phyloP scores from a whole-genome alignment of 2,329 filamentous ascomycete species.

The Cytospora piceae region DNA sequence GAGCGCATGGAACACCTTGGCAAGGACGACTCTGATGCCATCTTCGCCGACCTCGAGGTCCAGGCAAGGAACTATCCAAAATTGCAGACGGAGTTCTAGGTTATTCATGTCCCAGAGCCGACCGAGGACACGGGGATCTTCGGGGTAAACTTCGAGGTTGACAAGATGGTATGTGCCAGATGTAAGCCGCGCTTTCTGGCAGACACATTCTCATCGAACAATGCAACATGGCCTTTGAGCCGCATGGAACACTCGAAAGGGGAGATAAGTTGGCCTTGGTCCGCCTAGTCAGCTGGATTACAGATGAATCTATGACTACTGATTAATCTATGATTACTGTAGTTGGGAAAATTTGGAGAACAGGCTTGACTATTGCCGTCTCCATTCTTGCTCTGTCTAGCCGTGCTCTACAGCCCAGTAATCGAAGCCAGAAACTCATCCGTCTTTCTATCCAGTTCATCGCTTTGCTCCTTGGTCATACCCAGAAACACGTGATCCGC shows the following conservation, averaged over 20 bases:
- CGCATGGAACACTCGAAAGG: too few species aligned
- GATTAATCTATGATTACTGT: too few species aligned
- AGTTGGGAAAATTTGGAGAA: not conserved
- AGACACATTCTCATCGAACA: too few species aligned
- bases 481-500: conserved; percentile 27
- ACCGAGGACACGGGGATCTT: too few species aligned
- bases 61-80: conserved; percentile 65
- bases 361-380: not conserved
- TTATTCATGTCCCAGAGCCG: not conserved
- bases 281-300: not conserved
- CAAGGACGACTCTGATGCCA: conserved; percentile 49
- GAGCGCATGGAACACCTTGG: conserved; percentile 61
- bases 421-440: conserved; percentile 26
- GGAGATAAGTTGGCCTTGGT: too few species aligned
- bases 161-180: not conserved
- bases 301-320: too few species aligned
- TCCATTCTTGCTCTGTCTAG: not conserved
- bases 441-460: conserved; percentile 22
- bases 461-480: conserved; percentile 21
- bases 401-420: not conserved
- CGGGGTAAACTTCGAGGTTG: not conserved
- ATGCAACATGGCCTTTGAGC: too few species aligned
- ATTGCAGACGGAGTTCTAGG: conserved; percentile 60
- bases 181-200: not conserved
- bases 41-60: conserved; percentile 53